Evolutionary conservation across 192 early-diverging fungal species (phyloP).

Genomic region (Coemansia sp.): DNA sequence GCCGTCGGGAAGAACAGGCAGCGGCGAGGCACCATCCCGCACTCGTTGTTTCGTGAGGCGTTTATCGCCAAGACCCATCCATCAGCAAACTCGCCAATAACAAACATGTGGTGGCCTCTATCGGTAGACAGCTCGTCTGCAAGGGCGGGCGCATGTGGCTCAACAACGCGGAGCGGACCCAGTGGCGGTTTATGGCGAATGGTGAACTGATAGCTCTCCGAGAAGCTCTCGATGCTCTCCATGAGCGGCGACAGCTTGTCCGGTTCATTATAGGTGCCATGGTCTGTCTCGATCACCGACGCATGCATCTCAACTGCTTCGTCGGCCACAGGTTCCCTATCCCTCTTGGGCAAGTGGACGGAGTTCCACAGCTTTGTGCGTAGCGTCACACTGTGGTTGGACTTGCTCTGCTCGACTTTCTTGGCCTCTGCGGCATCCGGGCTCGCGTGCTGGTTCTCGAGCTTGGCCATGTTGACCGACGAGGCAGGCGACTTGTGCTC

Average conservation of each 20-base stretch:
- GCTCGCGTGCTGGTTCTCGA: background rate
- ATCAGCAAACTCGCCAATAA: slow-evolving; percentile 53
- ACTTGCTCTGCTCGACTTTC: background rate
- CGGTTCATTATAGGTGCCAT: background rate
- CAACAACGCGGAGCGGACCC: slow-evolving; percentile 33
- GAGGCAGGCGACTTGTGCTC: slow-evolving; percentile 1
- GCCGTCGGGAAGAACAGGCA: slow-evolving; percentile 49
- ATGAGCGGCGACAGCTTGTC: slow-evolving; percentile 14
- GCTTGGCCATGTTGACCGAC: background rate
- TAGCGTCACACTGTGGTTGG: slow-evolving; percentile 8
- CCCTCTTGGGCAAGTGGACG: background rate
- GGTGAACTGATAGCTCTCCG: slow-evolving; percentile 50
- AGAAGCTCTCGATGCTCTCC: slow-evolving; percentile 47
- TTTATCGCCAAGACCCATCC: slow-evolving; percentile 52
- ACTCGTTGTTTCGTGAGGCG: slow-evolving; percentile 28
- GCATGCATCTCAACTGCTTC: background rate
- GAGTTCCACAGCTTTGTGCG: slow-evolving; percentile 15
- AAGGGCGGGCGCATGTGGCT: slow-evolving; percentile 31
- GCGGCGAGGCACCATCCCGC: slow-evolving; percentile 51
- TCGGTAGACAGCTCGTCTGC: slow-evolving; percentile 38
- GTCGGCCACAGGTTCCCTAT: background rate
- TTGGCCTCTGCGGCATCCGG: background rate
- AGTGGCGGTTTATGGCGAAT: slow-evolving; percentile 49
- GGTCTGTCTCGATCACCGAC: background rate
- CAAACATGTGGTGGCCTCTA: slow-evolving; percentile 27